phyloP scores from a whole-genome alignment of 2,329 filamentous ascomycete species.

The Ceratocystis papillata region DNA sequence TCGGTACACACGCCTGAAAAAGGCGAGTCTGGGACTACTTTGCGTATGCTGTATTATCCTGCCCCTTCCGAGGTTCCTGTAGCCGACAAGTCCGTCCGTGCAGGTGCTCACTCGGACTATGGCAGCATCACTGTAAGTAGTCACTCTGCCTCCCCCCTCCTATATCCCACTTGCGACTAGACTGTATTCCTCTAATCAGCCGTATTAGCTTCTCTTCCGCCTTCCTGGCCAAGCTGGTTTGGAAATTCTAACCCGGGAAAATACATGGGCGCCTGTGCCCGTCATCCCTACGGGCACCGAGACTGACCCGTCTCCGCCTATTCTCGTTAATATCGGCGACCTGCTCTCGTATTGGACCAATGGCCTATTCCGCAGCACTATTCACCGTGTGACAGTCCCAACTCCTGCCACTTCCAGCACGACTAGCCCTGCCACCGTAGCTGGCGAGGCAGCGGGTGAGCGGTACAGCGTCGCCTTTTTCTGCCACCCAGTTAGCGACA shows the following conservation, averaged over 20 bases:
- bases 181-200: neutral
- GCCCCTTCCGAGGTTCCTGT: conserved; percentile 32
- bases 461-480: conserved; percentile 60
- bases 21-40: conserved; percentile 46
- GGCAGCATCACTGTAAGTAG: conserved; percentile 44
- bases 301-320: conserved; percentile 52
- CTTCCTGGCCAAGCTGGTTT: conserved; percentile 74
- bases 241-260: conserved; percentile 58
- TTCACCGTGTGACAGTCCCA: conserved; percentile 75
- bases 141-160: neutral
- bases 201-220: conserved; percentile 65
- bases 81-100: conserved; percentile 49
- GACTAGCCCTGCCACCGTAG: neutral
- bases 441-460: conserved; percentile 34
- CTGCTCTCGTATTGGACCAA: conserved; percentile 79
- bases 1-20: conserved; percentile 38
- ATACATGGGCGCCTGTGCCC: conserved; percentile 52
- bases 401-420: neutral
- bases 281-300: conserved; percentile 54
- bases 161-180: neutral
- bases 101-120: conserved; percentile 88
- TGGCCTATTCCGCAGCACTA: conserved; percentile 72
- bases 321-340: conserved; percentile 67
- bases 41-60: conserved; percentile 66
- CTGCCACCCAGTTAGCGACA: conserved; percentile 50